A percentile compares a stretch with the other conserved stretches of the same genome.
These are phyloP conservation scores for Capronia coronata DNA, from an alignment of 2,329 filamentous ascomycete genomes.

Conservation along the genomic window DNA sequence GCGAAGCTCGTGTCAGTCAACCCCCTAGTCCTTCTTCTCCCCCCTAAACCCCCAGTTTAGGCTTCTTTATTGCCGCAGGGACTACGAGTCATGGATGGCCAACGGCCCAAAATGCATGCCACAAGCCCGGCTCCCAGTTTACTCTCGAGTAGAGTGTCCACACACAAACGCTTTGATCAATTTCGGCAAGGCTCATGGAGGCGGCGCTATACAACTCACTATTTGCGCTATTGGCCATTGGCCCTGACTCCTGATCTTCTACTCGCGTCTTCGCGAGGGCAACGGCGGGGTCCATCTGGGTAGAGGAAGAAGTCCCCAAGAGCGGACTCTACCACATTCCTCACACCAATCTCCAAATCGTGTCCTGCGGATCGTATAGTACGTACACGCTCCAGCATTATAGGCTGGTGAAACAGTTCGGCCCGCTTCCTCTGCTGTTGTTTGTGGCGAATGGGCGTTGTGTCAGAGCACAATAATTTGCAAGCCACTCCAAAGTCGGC, in stretches of 20 bases:
- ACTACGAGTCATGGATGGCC: constrained; percentile 1
- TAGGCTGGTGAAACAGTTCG: constrained; percentile 17
- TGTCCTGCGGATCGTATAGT: constrained; percentile 13
- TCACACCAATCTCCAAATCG: constrained; percentile 15
- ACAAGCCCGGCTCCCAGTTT: constrained; percentile 5
- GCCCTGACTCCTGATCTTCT: constrained; percentile 15
- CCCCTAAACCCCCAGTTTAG: neutral
- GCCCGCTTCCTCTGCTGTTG: constrained; percentile 14
- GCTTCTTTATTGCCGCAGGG: neutral
- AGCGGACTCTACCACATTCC: constrained; percentile 2
- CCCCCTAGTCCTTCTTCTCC: constrained; percentile 3
- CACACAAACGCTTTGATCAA: constrained; percentile 10
- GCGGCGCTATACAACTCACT: constrained; percentile 5
- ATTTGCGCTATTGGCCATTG: constrained; percentile 15
- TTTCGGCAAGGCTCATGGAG: constrained; percentile 20
- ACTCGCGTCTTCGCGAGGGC: constrained; percentile 5
- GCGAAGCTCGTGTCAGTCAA: constrained; percentile 16
- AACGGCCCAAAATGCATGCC: constrained; percentile 11
- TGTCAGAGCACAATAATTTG: constrained; percentile 10
- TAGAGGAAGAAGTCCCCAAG: neutral
- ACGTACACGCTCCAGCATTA: constrained; percentile 5
- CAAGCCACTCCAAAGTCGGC: constrained; percentile 22
- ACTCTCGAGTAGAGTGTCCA: neutral
- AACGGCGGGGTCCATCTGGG: constrained; percentile 20
- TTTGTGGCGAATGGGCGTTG: constrained; percentile 21